Base-by-base conservation (phyloP, 2,329 filamentous ascomycete species). In the Botrytis squamosa region DNA sequence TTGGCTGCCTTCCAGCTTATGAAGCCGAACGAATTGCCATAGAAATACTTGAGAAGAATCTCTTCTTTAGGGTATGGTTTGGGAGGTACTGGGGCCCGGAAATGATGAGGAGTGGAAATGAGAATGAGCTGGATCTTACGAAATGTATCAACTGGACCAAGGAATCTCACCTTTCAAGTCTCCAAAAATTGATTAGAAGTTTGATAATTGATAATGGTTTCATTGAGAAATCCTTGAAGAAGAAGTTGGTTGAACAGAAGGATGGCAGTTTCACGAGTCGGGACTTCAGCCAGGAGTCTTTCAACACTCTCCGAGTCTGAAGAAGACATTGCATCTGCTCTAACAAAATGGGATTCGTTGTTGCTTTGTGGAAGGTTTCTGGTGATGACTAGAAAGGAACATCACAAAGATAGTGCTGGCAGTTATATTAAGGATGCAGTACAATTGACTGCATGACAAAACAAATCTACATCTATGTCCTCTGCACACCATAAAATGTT, bases 181-280 rank as follows among this genome's bases (percentile, higher is more conserved):
- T 55, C n/a, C n/a, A 8, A 2, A 8, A 0, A 5, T 8, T 8
- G 0, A 18, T 18, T 6, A 29, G 5, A 55, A 0, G 0, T 5
- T 55, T 55, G 2, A 8, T 16, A 3, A 0, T 4, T 29, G n/a
- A 29, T 0, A 55, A 29, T 8, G n/a, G 1, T 16, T 2, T 29
- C 6, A 57, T 57, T 1, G 3, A 29, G n/a, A 36, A 38, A 2
- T 0, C 0, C 20, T 40, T 42, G 12, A 18, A 63, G 22, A 38
- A n/a, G 5, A n/a, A 63, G 38, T 63, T 63, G 25, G 14, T 63
- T 14, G 22, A 42, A 42, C 36, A 40, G 9, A 6, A 42, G 22
- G 12, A n/a, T 22, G 60, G 36, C 14, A n/a, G 38, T n/a, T 40
- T 42, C 1, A 5, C 12, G 2, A n/a, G 10, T n/a, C 60, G 36